These are phyloP conservation scores for Firmiana major DNA, from an alignment of 345 rosid species.

Conservation along the genomic window DNA sequence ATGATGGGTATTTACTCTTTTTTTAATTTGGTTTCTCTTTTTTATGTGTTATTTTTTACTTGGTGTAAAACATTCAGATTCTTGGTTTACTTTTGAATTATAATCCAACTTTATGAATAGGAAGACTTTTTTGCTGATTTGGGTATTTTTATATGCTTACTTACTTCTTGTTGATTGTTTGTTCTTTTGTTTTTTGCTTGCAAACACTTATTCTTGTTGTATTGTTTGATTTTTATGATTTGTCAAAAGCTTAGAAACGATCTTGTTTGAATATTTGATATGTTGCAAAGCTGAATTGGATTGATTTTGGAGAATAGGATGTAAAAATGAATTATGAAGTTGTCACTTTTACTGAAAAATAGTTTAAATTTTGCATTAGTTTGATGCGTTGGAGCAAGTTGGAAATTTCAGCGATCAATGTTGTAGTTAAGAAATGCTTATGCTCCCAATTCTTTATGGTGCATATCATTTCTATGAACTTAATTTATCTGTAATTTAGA, in stretches of 20 bases:
- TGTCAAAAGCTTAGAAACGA: not conserved
- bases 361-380: not conserved
- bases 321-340: not conserved
- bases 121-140: not conserved
- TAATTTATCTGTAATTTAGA: not conserved
- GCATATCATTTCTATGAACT: not conserved
- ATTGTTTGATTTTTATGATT: not conserved
- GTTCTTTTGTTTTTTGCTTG: not conserved
- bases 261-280: not conserved
- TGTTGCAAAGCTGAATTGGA: constrained; percentile 1
- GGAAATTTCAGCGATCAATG: not conserved
- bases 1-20: constrained; percentile 7
- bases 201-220: not conserved
- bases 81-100: constrained; percentile 7
- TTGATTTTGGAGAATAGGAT: not conserved
- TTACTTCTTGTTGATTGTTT: not conserved
- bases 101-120: not conserved
- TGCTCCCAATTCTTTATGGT: not conserved
- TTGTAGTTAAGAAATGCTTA: not conserved
- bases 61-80: not conserved
- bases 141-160: not conserved
- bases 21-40: not conserved
- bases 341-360: not conserved
- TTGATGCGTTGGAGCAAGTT: not conserved
- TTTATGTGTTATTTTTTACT: not conserved